Percentiles rank a stretch among this genome's conserved stretches.
These are phyloP conservation scores for Aspergillus ostianus DNA, from an alignment of 495 filamentous ascomycete species.

Conservation along the genomic window DNA sequence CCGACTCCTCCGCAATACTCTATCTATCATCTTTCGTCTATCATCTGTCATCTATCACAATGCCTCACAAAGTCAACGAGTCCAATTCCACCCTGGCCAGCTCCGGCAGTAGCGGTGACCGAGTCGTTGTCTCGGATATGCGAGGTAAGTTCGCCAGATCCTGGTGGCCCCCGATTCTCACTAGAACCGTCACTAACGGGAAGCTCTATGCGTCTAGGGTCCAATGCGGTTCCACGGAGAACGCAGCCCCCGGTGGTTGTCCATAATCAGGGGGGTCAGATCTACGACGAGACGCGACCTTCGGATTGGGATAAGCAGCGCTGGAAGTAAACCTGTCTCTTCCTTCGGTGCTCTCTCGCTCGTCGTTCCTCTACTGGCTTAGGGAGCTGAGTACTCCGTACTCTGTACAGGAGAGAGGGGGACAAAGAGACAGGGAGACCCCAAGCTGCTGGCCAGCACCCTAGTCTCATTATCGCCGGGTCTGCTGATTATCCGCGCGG, in stretches of 20 bases:
- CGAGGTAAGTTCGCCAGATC: slow-evolving; percentile 29
- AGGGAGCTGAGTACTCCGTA: not conserved
- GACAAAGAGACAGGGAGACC: not conserved
- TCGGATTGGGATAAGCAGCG: slow-evolving; percentile 51
- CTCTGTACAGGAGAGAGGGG: not conserved
- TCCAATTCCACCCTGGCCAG: slow-evolving; percentile 46
- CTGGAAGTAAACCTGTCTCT: slow-evolving; percentile 40
- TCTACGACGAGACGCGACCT: slow-evolving; percentile 47
- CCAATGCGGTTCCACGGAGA: slow-evolving; percentile 26
- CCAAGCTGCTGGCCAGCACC: slow-evolving; percentile 14
- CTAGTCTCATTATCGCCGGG: slow-evolving; percentile 12
- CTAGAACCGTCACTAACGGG: slow-evolving; percentile 13
- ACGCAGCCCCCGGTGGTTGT: slow-evolving; percentile 41
- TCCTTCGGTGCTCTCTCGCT: not conserved
- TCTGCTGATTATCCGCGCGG: slow-evolving; percentile 30
- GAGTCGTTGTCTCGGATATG: slow-evolving; percentile 35
- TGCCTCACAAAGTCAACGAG: slow-evolving; percentile 47
- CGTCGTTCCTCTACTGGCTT: not conserved
- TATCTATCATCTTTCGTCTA: slow-evolving; percentile 1
- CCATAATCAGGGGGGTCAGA: slow-evolving; percentile 47
- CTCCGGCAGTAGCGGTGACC: slow-evolving; percentile 38
- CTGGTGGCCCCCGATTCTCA: not conserved
- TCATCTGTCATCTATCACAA: slow-evolving; percentile 20
- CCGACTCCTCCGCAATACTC: not conserved
- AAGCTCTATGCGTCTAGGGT: slow-evolving; percentile 20